Evolutionary conservation across 805 yeast genomes (phyloP).

Genomic region (Pichia gijzeniarum): DNA sequence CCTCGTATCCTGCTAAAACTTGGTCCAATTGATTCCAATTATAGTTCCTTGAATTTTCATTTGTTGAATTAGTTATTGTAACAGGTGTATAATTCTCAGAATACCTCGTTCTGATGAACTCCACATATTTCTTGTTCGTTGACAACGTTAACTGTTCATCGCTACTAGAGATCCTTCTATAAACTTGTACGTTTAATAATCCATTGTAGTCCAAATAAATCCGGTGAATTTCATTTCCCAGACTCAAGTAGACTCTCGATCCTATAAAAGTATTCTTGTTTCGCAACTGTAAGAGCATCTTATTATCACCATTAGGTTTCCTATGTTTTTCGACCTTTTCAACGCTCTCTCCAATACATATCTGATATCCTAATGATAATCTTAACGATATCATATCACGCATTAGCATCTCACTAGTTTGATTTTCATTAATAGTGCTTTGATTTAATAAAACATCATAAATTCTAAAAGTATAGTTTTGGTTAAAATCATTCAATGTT

Average conservation of each 20-base stretch:
- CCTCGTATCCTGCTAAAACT: slow-evolving; percentile 84
- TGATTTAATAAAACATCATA: slow-evolving; percentile 67
- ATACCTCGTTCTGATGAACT: slow-evolving; percentile 70
- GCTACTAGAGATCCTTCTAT: slow-evolving; percentile 31
- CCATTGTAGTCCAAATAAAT: slow-evolving; percentile 68
- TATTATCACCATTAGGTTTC: slow-evolving; percentile 49
- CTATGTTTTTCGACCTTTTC: slow-evolving; percentile 57
- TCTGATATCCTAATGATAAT: slow-evolving; percentile 82
- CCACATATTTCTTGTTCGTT: slow-evolving; percentile 34
- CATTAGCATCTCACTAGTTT: slow-evolving; percentile 56
- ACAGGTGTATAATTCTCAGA: slow-evolving; percentile 59
- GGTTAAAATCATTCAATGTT: slow-evolving; percentile 54
- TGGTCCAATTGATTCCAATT: slow-evolving; percentile 95
- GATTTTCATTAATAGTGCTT: slow-evolving; percentile 46
- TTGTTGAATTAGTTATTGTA: slow-evolving; percentile 46
- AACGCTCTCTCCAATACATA: slow-evolving; percentile 69
- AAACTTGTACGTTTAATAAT: slow-evolving; percentile 72
- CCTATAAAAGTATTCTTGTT: slow-evolving; percentile 43
- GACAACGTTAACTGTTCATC: slow-evolving; percentile 14
- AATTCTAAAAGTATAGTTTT: slow-evolving; percentile 72
- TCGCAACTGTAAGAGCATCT: slow-evolving; percentile 47
- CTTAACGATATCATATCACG: slow-evolving; percentile 84
- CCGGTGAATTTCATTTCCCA: slow-evolving; percentile 82
- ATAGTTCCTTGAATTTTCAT: slow-evolving; percentile 43
- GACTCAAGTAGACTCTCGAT: slow-evolving; percentile 62